Evolutionary conservation across 257 asterid species (phyloP), one percentile per base, ranked within the genome.

Genomic region (Mitragyna speciosa): DNA sequence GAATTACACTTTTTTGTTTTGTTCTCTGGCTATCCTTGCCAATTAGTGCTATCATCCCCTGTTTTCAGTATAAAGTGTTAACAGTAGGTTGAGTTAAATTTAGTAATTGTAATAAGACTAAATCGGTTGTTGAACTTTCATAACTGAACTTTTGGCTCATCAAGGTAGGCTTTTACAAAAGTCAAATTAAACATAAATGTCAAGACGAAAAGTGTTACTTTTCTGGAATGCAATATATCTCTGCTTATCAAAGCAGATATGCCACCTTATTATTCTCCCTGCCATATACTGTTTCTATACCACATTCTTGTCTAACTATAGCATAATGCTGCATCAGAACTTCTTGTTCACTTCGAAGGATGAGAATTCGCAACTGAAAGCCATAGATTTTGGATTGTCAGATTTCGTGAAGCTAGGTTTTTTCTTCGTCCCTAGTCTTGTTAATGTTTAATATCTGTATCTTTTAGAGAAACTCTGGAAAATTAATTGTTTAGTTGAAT

Each of bases 321-420:
- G 64, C 87, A 72, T 81, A 75, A 85, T 88, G 69, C 83, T 85
- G 82, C 83, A 81, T 72, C 95, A 95, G 98, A 95, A 93, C 87
- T 95, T 95, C 89, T 90, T 95, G 88, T 95, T 91, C 79, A 84
- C 88, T 6, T 80, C 96, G 43, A 95, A 93, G 85, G 98, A 95
- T 75, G 98, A 95, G 76, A 86, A 80, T 78, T 86, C 98, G 41
- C 80, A 81, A 69, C 90, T 95, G 85, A 95, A 93, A 89, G 98
- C 97, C 83, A 95, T 95, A 81, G 98, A 95, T 83, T 95, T 95
- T 82, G 98, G 98, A 78, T 84, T 95, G 79, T 95, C 98, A 45
- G 98, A 95, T 87, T 95, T 91, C 67, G 98, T 93, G 79, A 95
- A 87, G 88, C 97, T 96, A 89, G 98, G 98, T 94, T 80, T 66